phyloP scores from a whole-genome alignment of 768 basidiomycete genomes.

The Rhizopogon salebrosus region DNA sequence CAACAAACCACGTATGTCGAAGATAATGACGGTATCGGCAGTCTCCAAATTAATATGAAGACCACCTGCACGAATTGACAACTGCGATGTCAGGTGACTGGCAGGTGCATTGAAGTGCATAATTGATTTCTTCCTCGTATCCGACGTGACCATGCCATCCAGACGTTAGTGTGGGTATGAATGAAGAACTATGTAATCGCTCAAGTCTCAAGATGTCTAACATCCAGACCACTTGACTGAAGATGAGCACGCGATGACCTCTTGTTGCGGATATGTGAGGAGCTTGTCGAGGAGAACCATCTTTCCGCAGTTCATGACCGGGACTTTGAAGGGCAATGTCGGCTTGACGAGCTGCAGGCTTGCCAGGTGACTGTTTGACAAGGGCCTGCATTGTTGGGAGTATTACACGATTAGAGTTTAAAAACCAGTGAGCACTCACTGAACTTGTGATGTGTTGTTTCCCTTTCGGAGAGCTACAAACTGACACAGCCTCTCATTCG shows the following conservation, averaged over 20 bases:
- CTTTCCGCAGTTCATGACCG: conserved; percentile 98
- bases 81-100: conserved; percentile 89
- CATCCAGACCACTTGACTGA: conserved; percentile 99
- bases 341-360: background rate
- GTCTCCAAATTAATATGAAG: conserved; percentile 99
- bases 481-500: too few species aligned
- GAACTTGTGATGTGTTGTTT: too few species aligned
- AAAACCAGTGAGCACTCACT: too few species aligned
- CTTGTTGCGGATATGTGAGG: conserved; percentile 79
- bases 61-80: conserved; percentile 95
- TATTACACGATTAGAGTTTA: too few species aligned
- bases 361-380: too few species aligned
- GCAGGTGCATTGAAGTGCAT: conserved; percentile 94
- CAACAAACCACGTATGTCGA: conserved; percentile 64
- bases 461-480: too few species aligned
- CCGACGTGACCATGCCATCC: conserved; percentile 93
- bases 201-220: conserved; percentile 97
- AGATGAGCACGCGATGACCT: conserved; percentile 97
- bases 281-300: conserved; percentile 98
- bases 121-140: conserved; percentile 90
- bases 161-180: conserved; percentile 91
- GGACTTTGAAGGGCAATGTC: conserved; percentile 92
- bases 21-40: conserved; percentile 97
- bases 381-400: conserved; percentile 7
- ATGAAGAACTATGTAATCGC: conserved; percentile 89